Conservation (phyloP, 495 filamentous ascomycete genomes). For the Aspergillus nanangensis region DNA sequence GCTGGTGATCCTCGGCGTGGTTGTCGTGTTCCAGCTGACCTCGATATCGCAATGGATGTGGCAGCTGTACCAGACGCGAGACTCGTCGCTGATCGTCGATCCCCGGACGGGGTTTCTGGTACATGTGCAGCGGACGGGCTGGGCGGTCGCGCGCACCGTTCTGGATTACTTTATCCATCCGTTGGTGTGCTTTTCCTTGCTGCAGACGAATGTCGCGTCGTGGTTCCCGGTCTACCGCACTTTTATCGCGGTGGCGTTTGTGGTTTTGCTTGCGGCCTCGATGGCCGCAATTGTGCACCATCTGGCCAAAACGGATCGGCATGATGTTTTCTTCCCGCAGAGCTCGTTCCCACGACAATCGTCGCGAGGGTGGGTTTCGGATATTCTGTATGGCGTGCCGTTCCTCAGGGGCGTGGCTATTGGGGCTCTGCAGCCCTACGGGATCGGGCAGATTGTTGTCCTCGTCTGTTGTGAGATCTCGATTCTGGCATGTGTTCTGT, state of each 20-base stretch:
- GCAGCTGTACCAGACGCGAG: background rate
- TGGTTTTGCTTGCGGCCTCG: background rate
- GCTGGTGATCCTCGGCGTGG: constrained; percentile 2
- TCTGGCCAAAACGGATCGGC: background rate
- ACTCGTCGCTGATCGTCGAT: background rate
- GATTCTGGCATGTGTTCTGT: constrained; percentile 1
- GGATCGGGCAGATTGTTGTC: constrained; percentile 6
- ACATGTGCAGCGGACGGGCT: constrained; percentile 7
- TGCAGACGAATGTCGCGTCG: constrained; percentile 1
- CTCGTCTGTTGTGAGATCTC: constrained; percentile 5
- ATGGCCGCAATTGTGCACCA: constrained; percentile 2
- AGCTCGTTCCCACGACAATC: constrained; percentile 1
- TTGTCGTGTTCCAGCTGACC: constrained; percentile 4
- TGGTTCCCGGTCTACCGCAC: constrained; percentile 10
- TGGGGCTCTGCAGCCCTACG: constrained; percentile 9
- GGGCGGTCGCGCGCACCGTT: constrained; percentile 9
- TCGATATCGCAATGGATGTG: constrained; percentile 2
- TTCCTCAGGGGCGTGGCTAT: constrained; percentile 9
- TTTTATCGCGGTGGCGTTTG: constrained; percentile 5
- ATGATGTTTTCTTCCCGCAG: constrained; percentile 2
- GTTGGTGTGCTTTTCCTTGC: constrained; percentile 9
- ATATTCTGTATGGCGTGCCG: constrained; percentile 8
- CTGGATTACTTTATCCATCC: constrained; percentile 12
- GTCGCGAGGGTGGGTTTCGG: constrained; percentile 3
- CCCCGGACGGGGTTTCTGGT: background rate